These are phyloP conservation scores for Xerocomus potaroensis DNA, from an alignment of 768 basidiomycete species.

Conservation along the genomic window DNA sequence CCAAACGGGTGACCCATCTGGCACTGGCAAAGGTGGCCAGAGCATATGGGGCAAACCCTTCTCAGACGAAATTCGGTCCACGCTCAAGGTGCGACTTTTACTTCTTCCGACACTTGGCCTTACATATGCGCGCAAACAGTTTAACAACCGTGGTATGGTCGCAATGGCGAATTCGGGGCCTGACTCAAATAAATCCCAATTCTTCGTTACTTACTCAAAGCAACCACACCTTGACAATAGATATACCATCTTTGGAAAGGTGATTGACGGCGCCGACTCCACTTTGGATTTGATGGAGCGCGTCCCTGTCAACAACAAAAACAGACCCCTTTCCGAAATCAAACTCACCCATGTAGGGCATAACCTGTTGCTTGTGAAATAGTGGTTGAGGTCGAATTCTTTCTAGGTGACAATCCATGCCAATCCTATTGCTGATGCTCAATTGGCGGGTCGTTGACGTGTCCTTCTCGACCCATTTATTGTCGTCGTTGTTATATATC, in stretches of 20 bases:
- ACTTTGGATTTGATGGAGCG: constrained; percentile 93
- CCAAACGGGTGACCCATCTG: constrained; percentile 87
- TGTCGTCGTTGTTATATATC: constrained; percentile 1
- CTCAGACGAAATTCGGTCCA: constrained; percentile 87
- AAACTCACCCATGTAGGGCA: constrained; percentile 69
- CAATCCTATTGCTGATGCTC: constrained; percentile 89
- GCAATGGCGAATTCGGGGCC: constrained; percentile 98
- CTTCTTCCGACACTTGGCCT: background rate
- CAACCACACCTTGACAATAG: constrained; percentile 93
- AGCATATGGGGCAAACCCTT: constrained; percentile 95
- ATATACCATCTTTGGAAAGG: constrained; percentile 92
- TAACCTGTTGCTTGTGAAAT: background rate
- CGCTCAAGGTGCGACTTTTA: constrained; percentile 66
- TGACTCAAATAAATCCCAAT: constrained; percentile 90
- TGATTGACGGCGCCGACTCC: constrained; percentile 97
- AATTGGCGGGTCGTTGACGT: constrained; percentile 24
- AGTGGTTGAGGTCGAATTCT: constrained; percentile 6
- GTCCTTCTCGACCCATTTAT: background rate
- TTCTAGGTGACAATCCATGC: constrained; percentile 82
- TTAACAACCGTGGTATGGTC: constrained; percentile 90
- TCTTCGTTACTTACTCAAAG: constrained; percentile 88
- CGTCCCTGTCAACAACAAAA: constrained; percentile 86
- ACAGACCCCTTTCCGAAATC: constrained; percentile 82
- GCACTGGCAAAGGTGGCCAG: constrained; percentile 94
- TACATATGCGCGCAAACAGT: constrained; percentile 43